phyloP scores from a whole-genome alignment of 2,329 filamentous ascomycete genomes.

The Alternaria alternata region DNA sequence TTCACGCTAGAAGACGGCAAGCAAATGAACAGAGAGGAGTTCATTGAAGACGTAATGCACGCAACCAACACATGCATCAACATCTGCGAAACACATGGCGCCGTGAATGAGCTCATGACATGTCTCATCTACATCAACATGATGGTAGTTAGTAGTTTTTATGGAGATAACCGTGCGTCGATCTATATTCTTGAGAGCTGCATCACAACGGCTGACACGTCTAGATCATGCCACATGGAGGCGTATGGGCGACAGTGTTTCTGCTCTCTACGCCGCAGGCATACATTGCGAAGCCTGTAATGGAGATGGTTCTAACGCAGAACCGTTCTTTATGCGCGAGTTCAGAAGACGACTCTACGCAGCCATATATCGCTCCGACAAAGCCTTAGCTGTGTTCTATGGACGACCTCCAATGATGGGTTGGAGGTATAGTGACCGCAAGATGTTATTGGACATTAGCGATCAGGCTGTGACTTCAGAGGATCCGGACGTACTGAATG shows the following conservation, averaged over 20 bases:
- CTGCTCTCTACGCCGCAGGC: slow-evolving; percentile 41
- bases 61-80: slow-evolving; percentile 48
- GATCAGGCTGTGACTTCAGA: slow-evolving; percentile 37
- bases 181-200: not conserved
- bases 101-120: slow-evolving; percentile 49
- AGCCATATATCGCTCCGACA: slow-evolving; percentile 43
- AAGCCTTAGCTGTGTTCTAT: slow-evolving; percentile 46
- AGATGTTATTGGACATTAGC: slow-evolving; percentile 42
- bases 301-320: slow-evolving; percentile 25
- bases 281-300: slow-evolving; percentile 46
- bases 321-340: slow-evolving; percentile 46
- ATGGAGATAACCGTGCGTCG: slow-evolving; percentile 46
- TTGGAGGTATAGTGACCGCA: slow-evolving; percentile 44
- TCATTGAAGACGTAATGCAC: slow-evolving; percentile 47
- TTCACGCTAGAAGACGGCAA: slow-evolving; percentile 44
- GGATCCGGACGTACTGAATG: slow-evolving; percentile 34
- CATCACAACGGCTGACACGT: slow-evolving; percentile 10
- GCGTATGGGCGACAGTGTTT: slow-evolving; percentile 41
- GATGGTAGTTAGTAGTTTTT: slow-evolving; percentile 44
- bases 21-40: slow-evolving; percentile 39
- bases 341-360: slow-evolving; percentile 40
- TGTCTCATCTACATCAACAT: slow-evolving; percentile 44
- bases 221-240: slow-evolving; percentile 48
- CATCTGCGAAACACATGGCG: slow-evolving; percentile 46
- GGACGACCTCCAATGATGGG: slow-evolving; percentile 48